phyloP scores from a whole-genome alignment of 306 rosid genomes.

The Glycine soja region DNA sequence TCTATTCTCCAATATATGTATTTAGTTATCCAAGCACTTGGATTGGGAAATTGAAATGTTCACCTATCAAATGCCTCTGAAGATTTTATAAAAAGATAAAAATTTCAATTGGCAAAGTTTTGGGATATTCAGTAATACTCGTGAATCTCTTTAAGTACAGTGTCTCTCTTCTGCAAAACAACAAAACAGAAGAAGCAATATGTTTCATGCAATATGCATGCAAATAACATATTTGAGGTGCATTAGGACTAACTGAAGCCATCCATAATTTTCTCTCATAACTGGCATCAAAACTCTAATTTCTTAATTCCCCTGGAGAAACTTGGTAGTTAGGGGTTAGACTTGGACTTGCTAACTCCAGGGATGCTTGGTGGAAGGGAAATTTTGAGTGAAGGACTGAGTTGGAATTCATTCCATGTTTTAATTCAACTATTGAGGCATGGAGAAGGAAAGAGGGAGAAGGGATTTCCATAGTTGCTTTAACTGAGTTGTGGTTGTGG shows the following conservation, averaged over 20 bases:
- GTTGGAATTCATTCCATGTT: constrained; percentile 1
- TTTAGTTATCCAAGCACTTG: background rate
- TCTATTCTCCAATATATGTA: background rate
- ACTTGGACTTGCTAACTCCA: background rate
- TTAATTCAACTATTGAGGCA: background rate
- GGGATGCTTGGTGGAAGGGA: background rate
- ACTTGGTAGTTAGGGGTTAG: constrained; percentile 14
- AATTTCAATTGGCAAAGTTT: background rate
- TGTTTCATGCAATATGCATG: background rate
- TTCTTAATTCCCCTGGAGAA: constrained; percentile 1
- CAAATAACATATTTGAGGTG: background rate
- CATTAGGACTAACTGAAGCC: background rate
- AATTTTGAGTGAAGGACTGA: background rate
- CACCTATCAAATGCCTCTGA: background rate
- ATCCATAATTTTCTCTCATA: background rate
- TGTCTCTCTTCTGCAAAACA: background rate
- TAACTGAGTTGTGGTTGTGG: background rate
- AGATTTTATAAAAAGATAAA: background rate
- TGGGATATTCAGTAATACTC: background rate
- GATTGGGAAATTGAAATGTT: background rate
- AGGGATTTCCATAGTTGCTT: background rate
- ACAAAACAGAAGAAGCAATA: too few species aligned
- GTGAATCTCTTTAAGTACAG: background rate
- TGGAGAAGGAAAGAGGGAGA: constrained; percentile 9
- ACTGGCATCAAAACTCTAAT: background rate